Evolutionary conservation across 2,329 filamentous ascomycete species (phyloP), one percentile per base, ranked within the genome.

Genomic region (Fusarium annulatum): DNA sequence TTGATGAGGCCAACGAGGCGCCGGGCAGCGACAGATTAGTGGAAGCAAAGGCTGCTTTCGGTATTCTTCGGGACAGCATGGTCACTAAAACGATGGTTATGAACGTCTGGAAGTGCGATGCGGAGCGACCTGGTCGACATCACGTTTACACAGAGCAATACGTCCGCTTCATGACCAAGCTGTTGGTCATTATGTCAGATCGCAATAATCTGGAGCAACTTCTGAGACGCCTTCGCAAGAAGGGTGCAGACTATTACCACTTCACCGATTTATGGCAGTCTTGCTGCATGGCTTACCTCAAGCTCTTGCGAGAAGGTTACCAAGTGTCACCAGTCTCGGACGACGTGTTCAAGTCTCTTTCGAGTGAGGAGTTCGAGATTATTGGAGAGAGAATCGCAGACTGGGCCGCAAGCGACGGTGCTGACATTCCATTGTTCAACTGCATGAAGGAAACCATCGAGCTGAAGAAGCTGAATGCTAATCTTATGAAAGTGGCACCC

Each of bases 71-170:
- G 51, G 89, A 91, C 66, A 88, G 86, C 69, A 91, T 91, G 88
- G 96, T 97, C 75, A 97, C 95, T 43, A 97, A 97, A 84, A 97
- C 94, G 0, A 97, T 97, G 92, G 92, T 93, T 3, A 91, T 97
- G 81, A 96, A 97, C 79, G 94, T 98, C 8, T 98, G 95, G 95
- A 96, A 95, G 76, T 96, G 95, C 42, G 95, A 97, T 74, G 91
- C 93, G 52, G 95, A 98, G 77, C 86, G 89, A 4, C 87, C 94
- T 1, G 95, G 95, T 0, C 90, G 95, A 23, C 95, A 98, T 80
- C 96, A 97, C 78, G 94, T 97, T 42, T 98, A 96, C 80, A 97
- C 94, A 0, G 91, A 94, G 55, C 91, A 93, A 71, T 98, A 98
- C 78, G 92, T 94, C 3, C 90, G 91, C 23, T 96, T 96, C 79